Evolutionary conservation across 352 stramenopile genomes (phyloP).

Genomic region (Phytophthora pistaciae): DNA sequence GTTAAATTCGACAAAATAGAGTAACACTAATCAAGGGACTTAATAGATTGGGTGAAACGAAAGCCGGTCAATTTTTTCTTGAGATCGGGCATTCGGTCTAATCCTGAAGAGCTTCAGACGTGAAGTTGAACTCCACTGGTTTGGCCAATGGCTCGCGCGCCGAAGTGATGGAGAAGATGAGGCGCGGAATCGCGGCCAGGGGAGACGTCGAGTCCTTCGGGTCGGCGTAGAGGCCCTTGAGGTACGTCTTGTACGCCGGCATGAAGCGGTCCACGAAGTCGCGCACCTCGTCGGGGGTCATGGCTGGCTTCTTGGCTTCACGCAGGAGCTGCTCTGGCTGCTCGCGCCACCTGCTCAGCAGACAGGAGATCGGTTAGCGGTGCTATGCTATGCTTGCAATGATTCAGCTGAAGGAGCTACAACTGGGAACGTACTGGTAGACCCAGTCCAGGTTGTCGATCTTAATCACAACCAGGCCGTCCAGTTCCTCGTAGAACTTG

Average conservation of each 20-base stretch:
- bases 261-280: constrained; percentile 92
- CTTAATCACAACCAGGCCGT: constrained; percentile 80
- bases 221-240: constrained; percentile 64
- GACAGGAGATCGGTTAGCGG: constrained; percentile 9
- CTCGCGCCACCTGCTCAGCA: constrained; percentile 73
- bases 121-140: constrained; percentile 66
- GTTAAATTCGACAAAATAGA: background rate
- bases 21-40: background rate
- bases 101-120: constrained; percentile 41
- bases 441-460: constrained; percentile 80
- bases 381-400: constrained; percentile 2
- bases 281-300: constrained; percentile 70
- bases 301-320: constrained; percentile 61
- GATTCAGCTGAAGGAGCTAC: background rate
- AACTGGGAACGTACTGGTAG: constrained; percentile 67
- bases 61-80: constrained; percentile 7
- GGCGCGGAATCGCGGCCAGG: constrained; percentile 47
- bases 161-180: constrained; percentile 70
- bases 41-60: constrained; percentile 2
- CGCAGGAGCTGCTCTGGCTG: constrained; percentile 80
- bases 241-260: constrained; percentile 82
- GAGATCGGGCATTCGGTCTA: constrained; percentile 15
- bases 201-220: constrained; percentile 26
- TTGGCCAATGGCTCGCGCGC: constrained; percentile 42
- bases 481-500: constrained; percentile 70